Conservation (phyloP, 2,329 filamentous ascomycete genomes). For the Passalora sequoiae region DNA sequence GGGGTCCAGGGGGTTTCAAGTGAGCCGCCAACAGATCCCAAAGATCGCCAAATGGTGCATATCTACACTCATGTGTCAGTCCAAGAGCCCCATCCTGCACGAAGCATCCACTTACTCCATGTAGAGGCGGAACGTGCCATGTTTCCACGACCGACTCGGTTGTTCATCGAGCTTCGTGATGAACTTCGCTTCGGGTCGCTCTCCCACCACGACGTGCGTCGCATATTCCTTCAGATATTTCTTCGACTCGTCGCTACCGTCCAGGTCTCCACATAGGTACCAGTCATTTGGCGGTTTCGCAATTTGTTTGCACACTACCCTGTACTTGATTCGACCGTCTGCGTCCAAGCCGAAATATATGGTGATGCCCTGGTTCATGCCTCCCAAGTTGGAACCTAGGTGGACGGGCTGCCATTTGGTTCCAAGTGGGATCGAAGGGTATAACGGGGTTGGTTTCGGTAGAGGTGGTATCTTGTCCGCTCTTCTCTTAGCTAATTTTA, state of each 20-base stretch:
- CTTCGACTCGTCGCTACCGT: no score
- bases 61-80: neutral
- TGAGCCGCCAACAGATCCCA: neutral
- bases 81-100: no score
- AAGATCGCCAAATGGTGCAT: neutral
- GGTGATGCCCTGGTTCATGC: neutral
- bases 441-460: neutral
- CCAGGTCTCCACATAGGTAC: neutral
- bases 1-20: neutral
- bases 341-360: neutral
- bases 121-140: neutral
- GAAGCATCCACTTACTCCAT: neutral
- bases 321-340: neutral
- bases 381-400: neutral
- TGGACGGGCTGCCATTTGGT: neutral
- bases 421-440: neutral
- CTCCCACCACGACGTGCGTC: neutral
- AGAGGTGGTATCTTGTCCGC: neutral
- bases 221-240: neutral
- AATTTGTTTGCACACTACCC: neutral
- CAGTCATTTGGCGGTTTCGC: neutral
- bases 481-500: neutral
- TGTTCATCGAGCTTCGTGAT: neutral
- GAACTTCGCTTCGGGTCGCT: neutral
- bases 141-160: neutral